These are phyloP conservation scores for Xerocomus nothofagi DNA, from an alignment of 1,284 basidiomycete species.

Conservation along the genomic window DNA sequence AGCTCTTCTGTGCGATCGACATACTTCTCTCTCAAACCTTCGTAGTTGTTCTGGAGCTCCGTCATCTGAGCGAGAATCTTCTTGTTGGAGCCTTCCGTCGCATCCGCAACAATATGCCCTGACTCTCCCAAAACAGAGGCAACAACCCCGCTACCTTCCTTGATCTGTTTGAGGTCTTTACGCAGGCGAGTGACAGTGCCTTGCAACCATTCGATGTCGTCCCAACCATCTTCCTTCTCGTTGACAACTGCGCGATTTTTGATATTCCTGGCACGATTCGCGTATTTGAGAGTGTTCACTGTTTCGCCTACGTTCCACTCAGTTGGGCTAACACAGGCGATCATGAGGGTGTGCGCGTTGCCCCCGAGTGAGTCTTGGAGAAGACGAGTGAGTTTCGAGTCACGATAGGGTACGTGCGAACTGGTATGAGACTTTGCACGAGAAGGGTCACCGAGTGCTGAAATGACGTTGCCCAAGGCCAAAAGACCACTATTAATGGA, in stretches of 20 bases:
- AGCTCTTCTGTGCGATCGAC: conserved; percentile 87
- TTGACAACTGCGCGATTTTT: conserved; percentile 93
- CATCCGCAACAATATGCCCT: conserved; percentile 32
- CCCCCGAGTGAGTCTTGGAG: conserved; percentile 99
- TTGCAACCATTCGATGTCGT: conserved; percentile 96
- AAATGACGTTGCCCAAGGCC: conserved; percentile 97
- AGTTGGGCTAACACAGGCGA: conserved; percentile 94
- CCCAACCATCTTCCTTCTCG: conserved; percentile 97
- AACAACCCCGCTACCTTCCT: conserved; percentile 54
- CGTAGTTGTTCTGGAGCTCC: conserved; percentile 80
- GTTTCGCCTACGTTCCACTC: conserved; percentile 97
- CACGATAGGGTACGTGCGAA: conserved; percentile 92
- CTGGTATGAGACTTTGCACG: conserved; percentile 74
- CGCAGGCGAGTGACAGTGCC: conserved; percentile 80
- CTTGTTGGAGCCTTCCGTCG: conserved; percentile 61
- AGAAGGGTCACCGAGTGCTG: conserved; percentile 93
- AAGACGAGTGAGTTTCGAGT: conserved; percentile 92
- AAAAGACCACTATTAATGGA: conserved; percentile 97
- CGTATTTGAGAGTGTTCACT: conserved; percentile 97
- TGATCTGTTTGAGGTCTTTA: conserved; percentile 77
- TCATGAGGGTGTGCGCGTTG: conserved; percentile 98
- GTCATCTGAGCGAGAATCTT: conserved; percentile 74
- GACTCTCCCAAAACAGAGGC: conserved; percentile 28
- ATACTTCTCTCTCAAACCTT: conserved; percentile 80
- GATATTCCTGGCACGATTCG: conserved; percentile 96